Conservation (phyloP, 805 yeast genomes). For the Candida insectorum region DNA sequence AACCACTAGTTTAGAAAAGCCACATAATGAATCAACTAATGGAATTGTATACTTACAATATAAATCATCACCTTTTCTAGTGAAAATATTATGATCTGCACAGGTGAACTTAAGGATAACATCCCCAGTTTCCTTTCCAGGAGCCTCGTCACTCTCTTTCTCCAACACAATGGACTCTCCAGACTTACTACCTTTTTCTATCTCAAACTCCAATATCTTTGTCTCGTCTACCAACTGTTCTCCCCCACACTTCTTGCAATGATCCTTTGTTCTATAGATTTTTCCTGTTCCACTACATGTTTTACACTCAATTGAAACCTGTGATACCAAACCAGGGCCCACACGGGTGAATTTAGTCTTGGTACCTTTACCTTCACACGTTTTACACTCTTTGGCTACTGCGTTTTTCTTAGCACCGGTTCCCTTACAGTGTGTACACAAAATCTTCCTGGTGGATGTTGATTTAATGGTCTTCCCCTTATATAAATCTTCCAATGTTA, state of each 20-base stretch:
- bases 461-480: constrained; percentile 78
- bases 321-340: constrained; percentile 74
- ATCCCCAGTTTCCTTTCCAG: constrained; percentile 75
- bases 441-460: constrained; percentile 63
- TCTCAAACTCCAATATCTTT: constrained; percentile 71
- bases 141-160: constrained; percentile 75
- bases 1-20: constrained; percentile 63
- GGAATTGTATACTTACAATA: constrained; percentile 58
- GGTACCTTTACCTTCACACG: constrained; percentile 72
- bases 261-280: constrained; percentile 58
- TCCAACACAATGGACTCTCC: constrained; percentile 58
- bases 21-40: constrained; percentile 80
- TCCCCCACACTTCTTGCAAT: constrained; percentile 77
- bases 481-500: constrained; percentile 71
- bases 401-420: constrained; percentile 68
- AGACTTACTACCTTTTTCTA: constrained; percentile 66
- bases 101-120: constrained; percentile 61
- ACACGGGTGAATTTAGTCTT: constrained; percentile 58
- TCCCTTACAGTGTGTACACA: constrained; percentile 76
- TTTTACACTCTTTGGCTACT: constrained; percentile 50
- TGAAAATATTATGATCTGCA: constrained; percentile 46
- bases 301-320: constrained; percentile 57
- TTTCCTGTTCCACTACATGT: constrained; percentile 72
- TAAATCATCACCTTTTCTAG: constrained; percentile 61
- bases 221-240: constrained; percentile 57